Evolutionary conservation across 164 flowering plant genomes (phyloP).

Genomic region (Euptelea pleiosperma): DNA sequence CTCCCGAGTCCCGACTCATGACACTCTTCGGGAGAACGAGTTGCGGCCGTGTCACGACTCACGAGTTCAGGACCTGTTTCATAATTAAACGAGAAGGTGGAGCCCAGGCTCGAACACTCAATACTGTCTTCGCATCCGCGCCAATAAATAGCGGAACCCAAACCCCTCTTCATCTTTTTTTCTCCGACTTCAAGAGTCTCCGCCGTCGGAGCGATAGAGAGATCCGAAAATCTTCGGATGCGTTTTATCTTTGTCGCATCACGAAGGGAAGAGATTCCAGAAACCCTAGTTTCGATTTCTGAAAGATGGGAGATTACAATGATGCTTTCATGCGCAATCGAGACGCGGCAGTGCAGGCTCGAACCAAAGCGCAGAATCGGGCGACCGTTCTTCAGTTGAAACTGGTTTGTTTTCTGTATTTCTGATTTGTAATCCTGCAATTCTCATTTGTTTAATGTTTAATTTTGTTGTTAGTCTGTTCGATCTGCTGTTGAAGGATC

Average conservation of each 20-base stretch:
- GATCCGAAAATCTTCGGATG: slow-evolving; percentile 3
- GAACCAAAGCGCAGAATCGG: slow-evolving; percentile 81
- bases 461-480: not conserved
- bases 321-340: slow-evolving; percentile 82
- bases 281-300: slow-evolving; percentile 32
- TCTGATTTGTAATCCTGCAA: not conserved
- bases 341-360: slow-evolving; percentile 80
- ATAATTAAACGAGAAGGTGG: too few species aligned
- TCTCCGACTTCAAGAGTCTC: not conserved
- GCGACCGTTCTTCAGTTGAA: slow-evolving; percentile 85
- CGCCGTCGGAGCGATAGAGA: not conserved
- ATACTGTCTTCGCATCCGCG: too few species aligned
- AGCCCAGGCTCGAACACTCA: too few species aligned
- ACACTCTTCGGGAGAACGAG: too few species aligned
- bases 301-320: slow-evolving; percentile 67
- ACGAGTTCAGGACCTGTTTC: not conserved
- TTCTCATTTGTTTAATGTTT: not conserved
- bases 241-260: not conserved
- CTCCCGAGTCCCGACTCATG: too few species aligned
- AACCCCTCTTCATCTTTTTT: not conserved
- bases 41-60: not conserved
- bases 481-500: not conserved
- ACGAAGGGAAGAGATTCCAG: not conserved
- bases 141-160: slow-evolving; percentile 1
- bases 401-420: slow-evolving; percentile 38